Base-by-base conservation (phyloP, 768 basidiomycete species). In the Suillus clintonianus region DNA sequence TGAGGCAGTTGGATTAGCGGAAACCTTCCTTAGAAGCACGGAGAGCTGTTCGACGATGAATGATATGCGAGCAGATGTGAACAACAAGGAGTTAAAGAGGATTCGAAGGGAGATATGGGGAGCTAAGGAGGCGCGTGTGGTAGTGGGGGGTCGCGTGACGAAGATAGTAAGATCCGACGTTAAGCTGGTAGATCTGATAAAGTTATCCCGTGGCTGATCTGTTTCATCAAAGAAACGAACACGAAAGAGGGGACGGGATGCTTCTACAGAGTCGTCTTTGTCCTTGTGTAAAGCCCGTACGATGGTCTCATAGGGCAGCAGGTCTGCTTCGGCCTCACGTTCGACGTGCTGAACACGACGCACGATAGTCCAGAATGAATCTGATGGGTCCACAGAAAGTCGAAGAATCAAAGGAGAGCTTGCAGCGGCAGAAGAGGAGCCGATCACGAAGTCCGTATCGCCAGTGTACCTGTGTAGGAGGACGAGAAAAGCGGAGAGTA, bases 151-250 rank as follows among this genome's bases (percentile, higher is more conserved):
- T 15, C 89, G 83, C 7, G 89, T 90, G 50, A 98, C 86, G 76
- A 95, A 96, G 67, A 99, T 79, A 19, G 95, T 97, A 64, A 98
- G 83, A 74, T 98, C 96, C n/a, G 95, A 91, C 7, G 92, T 94
- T 63, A 92, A 79, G 66, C 87, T 89, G 0, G 96, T 95, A 0
- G 87, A 86, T 30, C 85, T 83, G 64, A 96, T 86, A 70, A 94
- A 95, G 63, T 84, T 83, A 62, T 88, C 90, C 55, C 82, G 88
- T 47, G 83, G 86, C 42, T 86, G 77, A 67, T 94, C 92, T 2
- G 90, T 95, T 74, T 92, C 92, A 71, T 98, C 95, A 74, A 97
- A 95, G 82, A 98, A 97, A n/a, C 95, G 89, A 47, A 97, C 95
- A 58, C 95, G 87, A 79, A 97, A 98, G 32, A 98, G 82, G 5